A percentile compares a stretch with the other conserved stretches of the same genome.
Evolutionary conservation across 2,329 filamentous ascomycete species (phyloP).

Genomic region (Allantophomopsis cytisporea): DNA sequence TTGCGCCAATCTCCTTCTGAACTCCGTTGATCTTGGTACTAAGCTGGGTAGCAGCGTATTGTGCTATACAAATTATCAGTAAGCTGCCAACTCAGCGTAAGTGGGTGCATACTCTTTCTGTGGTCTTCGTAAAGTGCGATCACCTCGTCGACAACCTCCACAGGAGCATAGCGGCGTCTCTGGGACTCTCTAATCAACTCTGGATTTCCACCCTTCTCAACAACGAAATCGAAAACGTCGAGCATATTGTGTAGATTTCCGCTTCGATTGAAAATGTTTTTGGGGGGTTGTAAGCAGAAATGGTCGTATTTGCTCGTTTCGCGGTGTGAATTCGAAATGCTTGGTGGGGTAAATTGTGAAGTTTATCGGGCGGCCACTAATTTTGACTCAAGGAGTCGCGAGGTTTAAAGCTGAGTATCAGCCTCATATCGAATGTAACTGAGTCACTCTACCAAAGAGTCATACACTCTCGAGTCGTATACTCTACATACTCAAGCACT

Average conservation of each 20-base stretch:
- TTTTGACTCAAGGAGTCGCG: too few species aligned
- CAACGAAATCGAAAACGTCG: constrained; percentile 66
- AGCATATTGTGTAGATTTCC: constrained; percentile 38
- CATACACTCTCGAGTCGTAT: too few species aligned
- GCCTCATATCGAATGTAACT: too few species aligned
- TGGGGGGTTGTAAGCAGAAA: not conserved
- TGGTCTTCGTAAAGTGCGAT: constrained; percentile 80
- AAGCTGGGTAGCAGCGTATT: constrained; percentile 69
- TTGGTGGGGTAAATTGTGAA: not conserved
- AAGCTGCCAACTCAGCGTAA: not conserved
- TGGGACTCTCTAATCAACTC: constrained; percentile 89
- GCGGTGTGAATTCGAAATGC: constrained; percentile 1
- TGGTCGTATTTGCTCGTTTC: not conserved
- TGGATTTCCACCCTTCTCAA: constrained; percentile 81
- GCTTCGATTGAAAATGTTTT: not conserved
- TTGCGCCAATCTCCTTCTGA: constrained; percentile 79
- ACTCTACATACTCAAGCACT: too few species aligned
- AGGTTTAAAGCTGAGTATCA: too few species aligned
- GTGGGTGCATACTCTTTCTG: constrained; percentile 44
- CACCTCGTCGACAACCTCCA: constrained; percentile 81
- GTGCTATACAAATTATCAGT: constrained; percentile 28
- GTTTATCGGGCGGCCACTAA: constrained; percentile 1
- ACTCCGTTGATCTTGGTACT: constrained; percentile 76
- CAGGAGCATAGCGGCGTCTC: constrained; percentile 64
- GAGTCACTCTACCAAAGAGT: too few species aligned